Evolutionary conservation across 306 rosid genomes (phyloP).

Genomic region (Quercus parvula): DNA sequence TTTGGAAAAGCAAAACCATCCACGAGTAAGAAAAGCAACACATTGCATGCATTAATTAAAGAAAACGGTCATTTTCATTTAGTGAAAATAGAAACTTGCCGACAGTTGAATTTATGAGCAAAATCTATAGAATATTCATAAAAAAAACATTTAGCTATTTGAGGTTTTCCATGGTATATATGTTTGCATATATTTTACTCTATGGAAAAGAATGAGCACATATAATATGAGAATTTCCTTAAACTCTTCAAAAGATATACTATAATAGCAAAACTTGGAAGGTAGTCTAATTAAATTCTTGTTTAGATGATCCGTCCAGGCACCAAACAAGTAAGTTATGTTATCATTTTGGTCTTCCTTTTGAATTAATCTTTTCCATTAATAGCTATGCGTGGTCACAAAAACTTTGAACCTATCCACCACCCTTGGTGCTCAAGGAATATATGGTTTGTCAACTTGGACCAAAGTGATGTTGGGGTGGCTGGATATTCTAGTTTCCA

Average conservation of each 20-base stretch:
- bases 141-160: neutral
- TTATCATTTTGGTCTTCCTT: neutral
- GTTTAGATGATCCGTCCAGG: neutral
- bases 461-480: neutral
- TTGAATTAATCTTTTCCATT: neutral
- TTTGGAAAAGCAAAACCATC: neutral
- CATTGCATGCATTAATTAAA: neutral
- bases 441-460: constrained; percentile 22
- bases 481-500: constrained; percentile 2
- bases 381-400: neutral
- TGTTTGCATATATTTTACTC: neutral
- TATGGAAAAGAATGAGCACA: neutral
- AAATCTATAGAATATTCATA: neutral
- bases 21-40: neutral
- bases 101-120: neutral
- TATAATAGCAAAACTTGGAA: neutral
- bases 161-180: neutral
- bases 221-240: no score
- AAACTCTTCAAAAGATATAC: no score
- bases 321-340: neutral
- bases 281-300: neutral
- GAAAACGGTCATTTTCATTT: neutral
- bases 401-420: neutral
- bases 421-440: constrained; percentile 16
- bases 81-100: neutral